Conservation (phyloP, 306 rosid genomes). For the Rosa multiflora region DNA sequence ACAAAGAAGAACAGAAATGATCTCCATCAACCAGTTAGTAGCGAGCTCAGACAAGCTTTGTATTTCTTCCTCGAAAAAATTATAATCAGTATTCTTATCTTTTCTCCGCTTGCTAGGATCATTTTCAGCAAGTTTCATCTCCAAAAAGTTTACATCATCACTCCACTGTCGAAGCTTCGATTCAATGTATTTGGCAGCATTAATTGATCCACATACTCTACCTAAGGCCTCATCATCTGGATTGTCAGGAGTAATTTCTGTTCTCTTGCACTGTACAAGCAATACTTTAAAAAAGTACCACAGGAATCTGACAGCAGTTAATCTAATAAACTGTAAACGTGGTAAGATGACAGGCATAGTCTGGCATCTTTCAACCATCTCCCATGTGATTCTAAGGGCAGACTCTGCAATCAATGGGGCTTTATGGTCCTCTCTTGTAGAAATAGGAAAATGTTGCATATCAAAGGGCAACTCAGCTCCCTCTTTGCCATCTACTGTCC, state of each 20-base stretch:
- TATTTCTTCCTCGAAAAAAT: conserved; percentile 61
- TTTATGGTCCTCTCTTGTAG: conserved; percentile 50
- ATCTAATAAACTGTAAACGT: conserved; percentile 51
- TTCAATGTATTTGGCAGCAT: conserved; percentile 61
- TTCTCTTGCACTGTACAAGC: conserved; percentile 50
- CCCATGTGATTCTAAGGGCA: conserved; percentile 58
- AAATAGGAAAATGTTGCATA: conserved; percentile 33
- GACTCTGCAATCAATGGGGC: conserved; percentile 61
- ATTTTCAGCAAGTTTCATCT: conserved; percentile 65
- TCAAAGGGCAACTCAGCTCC: conserved; percentile 29
- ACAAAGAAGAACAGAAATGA: conserved; percentile 56
- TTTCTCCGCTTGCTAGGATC: conserved; percentile 35
- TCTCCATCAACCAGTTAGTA: conserved; percentile 71
- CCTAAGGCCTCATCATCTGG: conserved; percentile 37
- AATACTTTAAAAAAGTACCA: conserved; percentile 69
- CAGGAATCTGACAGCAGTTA: conserved; percentile 59
- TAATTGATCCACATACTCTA: conserved; percentile 50
- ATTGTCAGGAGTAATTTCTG: conserved; percentile 37
- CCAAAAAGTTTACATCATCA: conserved; percentile 60
- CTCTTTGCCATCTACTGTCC: conserved; percentile 40
- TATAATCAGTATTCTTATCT: conserved; percentile 21
- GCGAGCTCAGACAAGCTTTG: conserved; percentile 61
- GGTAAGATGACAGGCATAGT: conserved; percentile 52
- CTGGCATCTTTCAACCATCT: conserved; percentile 58
- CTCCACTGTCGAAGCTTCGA: conserved; percentile 63